A percentile compares a stretch with the other conserved stretches of the same genome.
phyloP scores from a whole-genome alignment of 805 yeast genomes.

The Hanseniaspora singularis region DNA sequence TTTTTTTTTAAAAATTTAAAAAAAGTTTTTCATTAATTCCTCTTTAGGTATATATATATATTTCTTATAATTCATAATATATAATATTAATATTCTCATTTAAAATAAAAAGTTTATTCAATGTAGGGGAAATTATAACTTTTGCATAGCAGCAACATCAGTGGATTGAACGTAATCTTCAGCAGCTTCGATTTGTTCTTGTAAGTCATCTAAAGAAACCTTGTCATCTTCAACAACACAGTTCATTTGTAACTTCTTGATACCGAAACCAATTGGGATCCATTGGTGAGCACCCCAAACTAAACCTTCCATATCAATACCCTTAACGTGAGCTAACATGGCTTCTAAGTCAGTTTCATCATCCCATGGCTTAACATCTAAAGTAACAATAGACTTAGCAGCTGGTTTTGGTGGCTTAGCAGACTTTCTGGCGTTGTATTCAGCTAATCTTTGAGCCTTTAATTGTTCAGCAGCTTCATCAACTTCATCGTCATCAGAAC shows the following conservation, averaged over 20 bases:
- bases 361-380: slow-evolving; percentile 99
- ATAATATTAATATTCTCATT: neutral
- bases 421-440: slow-evolving; percentile 94
- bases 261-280: slow-evolving; percentile 98
- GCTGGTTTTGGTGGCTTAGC: slow-evolving; percentile 96
- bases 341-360: slow-evolving; percentile 94
- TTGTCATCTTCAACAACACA: slow-evolving; percentile 93
- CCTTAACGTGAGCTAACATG: slow-evolving; percentile 75
- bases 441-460: slow-evolving; percentile 96
- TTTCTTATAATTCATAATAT: too few relatives aligned
- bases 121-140: too few relatives aligned
- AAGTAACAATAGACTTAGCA: slow-evolving; percentile 92
- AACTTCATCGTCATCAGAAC: slow-evolving; percentile 74
- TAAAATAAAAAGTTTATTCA: slow-evolving; percentile 9
- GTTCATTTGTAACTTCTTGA: slow-evolving; percentile 97
- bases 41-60: too few relatives aligned
- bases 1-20: too few relatives aligned
- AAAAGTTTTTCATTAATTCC: too few relatives aligned
- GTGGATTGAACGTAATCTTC: slow-evolving; percentile 99
- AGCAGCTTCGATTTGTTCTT: slow-evolving; percentile 63
- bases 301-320: slow-evolving; percentile 82
- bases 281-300: slow-evolving; percentile 96
- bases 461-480: slow-evolving; percentile 95
- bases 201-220: slow-evolving; percentile 87
- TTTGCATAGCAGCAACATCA: slow-evolving; percentile 97